Base-by-base conservation (phyloP, 805 yeast species). In the Phaffomyces antillensis region DNA sequence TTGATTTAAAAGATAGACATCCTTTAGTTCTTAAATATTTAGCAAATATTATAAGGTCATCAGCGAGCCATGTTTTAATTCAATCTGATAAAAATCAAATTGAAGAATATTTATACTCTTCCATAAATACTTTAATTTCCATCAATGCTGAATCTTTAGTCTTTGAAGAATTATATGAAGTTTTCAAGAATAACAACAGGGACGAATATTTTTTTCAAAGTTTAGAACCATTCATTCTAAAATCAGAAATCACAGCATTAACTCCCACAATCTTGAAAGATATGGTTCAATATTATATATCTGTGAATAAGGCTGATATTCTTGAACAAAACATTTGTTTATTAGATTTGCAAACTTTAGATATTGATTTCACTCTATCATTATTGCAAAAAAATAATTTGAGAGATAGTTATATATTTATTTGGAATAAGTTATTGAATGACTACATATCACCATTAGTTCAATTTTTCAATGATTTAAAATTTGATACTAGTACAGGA, bases 381-480 rank as follows among this genome's bases (percentile, higher is more conserved):
- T 63, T 86, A 16, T 83, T 96, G 59, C 66, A 68, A 35, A 58
- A 71, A 48, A 67, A 80, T 52, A 65, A 73, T 8, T 64, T 90
- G 7, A 67, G 70, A 32, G 95, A 86, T 43, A 75, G 86, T 33
- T 65, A 76, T 40, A 72, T 79, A 0, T 88, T 78, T 58, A 75
- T 93, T 17, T 85, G 91, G 85, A 86, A 79, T 51, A 67, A 65
- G 2, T 65, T 87, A 5, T 66, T 93, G 36, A 63, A 71, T 20
- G 98, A 93, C 57, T 88, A 77, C 59, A 57, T 72, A 15, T 73
- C 88, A 0, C 96, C 96, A 0, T 62, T 89, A 31, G 56, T 74
- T 25, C 88, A 83, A 25, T 80, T 83, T 25, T 52, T 82, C 5
- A 55, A 63, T 46, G 40, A 66, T 58, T 31, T 65, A 64, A 40